phyloP scores from a whole-genome alignment of 73 alveolate genomes.

The Blepharisma japonicum region DNA sequence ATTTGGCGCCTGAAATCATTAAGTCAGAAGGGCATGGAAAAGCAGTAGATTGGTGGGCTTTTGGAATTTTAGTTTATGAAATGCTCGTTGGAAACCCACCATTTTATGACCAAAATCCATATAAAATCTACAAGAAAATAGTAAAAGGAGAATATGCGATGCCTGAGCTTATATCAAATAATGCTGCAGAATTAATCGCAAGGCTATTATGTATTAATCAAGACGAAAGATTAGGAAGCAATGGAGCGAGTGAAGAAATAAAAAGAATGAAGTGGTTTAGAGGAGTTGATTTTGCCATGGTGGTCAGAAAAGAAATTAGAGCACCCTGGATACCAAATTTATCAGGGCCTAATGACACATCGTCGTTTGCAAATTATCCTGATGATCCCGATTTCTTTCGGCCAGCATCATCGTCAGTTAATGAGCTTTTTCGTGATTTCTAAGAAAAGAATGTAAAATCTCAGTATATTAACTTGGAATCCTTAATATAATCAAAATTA shows the following conservation, averaged over 20 bases:
- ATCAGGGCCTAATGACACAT: conserved; percentile 34
- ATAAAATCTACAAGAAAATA: conserved; percentile 46
- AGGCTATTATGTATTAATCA: too few species aligned
- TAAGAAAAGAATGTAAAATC: too few species aligned
- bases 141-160: conserved; percentile 43
- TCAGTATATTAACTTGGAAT: too few species aligned
- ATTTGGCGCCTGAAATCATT: conserved; percentile 51
- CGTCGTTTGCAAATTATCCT: conserved; percentile 41
- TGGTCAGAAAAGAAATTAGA: conserved; percentile 29
- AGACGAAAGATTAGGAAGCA: neutral
- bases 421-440: too few species aligned
- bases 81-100: conserved; percentile 77
- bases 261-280: conserved; percentile 35
- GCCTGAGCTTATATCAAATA: conserved; percentile 38
- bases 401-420: too few species aligned
- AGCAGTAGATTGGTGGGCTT: conserved; percentile 73
- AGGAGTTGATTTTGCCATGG: conserved; percentile 42
- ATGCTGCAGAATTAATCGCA: too few species aligned
- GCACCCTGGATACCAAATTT: conserved; percentile 50
- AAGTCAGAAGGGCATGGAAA: conserved; percentile 41
- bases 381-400: neutral
- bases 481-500: too few species aligned
- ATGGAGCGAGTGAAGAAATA: conserved; percentile 40
- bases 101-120: conserved; percentile 69
- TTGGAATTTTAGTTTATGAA: conserved; percentile 63